phyloP scores from a whole-genome alignment of 805 yeast genomes.

The Nakazawaea laoshanensis region DNA sequence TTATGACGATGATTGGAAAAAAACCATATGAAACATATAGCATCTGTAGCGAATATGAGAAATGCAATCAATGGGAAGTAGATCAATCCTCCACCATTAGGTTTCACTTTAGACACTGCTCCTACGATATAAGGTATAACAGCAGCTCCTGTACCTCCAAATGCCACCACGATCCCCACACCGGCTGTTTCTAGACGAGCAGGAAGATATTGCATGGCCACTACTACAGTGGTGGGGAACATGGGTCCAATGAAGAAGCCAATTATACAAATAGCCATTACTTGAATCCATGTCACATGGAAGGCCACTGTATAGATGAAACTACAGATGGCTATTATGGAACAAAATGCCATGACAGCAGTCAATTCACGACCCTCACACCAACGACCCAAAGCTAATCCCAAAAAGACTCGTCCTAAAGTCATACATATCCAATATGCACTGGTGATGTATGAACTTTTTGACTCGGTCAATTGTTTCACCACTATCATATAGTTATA shows the following conservation, averaged over 20 bases:
- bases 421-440: constrained; percentile 45
- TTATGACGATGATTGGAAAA: not conserved
- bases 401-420: constrained; percentile 35
- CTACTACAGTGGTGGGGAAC: constrained; percentile 62
- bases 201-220: constrained; percentile 58
- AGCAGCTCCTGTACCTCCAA: constrained; percentile 84
- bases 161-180: constrained; percentile 65
- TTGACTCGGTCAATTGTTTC: constrained; percentile 24
- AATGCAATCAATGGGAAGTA: constrained; percentile 21
- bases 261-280: constrained; percentile 27
- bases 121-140: constrained; percentile 63
- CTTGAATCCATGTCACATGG: constrained; percentile 18
- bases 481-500: constrained; percentile 37
- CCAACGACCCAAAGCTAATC: constrained; percentile 39
- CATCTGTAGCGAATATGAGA: constrained; percentile 16
- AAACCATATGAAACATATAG: constrained; percentile 8
- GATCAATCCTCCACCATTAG: constrained; percentile 22
- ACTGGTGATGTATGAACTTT: constrained; percentile 39
- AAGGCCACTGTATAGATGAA: constrained; percentile 23
- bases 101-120: constrained; percentile 21
- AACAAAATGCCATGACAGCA: constrained; percentile 33
- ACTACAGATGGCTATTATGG: constrained; percentile 24
- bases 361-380: constrained; percentile 26
- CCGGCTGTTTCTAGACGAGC: constrained; percentile 51
- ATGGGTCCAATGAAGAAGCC: constrained; percentile 47